Evolutionary conservation across 192 early-diverging fungal genomes (phyloP), one percentile per base, ranked within the genome.

Genomic region (Ambispora gerdemannii): DNA sequence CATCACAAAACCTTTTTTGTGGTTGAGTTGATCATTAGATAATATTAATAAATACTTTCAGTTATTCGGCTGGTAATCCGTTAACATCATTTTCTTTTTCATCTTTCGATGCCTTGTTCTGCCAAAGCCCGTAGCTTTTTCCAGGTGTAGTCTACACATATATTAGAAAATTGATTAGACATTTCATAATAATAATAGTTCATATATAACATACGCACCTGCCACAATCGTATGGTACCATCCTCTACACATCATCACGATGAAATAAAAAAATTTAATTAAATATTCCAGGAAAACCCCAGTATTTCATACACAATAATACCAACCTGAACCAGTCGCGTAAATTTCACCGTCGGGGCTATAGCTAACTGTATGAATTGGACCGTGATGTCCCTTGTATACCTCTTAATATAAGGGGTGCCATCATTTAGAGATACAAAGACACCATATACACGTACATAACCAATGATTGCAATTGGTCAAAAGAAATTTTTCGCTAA

Each of bases 321-420:
- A 70, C 24, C 53, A 74, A 80, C 79, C 80, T 3, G 90, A 92
- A 22, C 93, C 94, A 2, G 92, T 94, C 6, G 94, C 92, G 75
- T 96, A 96, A 20, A 96, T 73, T 56, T 93, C 89, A 33, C 94
- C 94, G 75, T 96, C 94, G 24, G 94, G 94, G 28, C 93, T 96
- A 73, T 94, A 93, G 66, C 90, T 92, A 27, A 90, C 91, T 71
- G 90, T 90, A 60, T 94, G 93, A 35, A 96, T 89, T 0, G 93
- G 89, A 4, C 94, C 94, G 69, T 94, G 93, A 74, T 96, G 94
- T 32, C 94, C 94, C 77, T 94, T 94, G 73, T 93, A 91, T 15
- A 91, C 83, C 73, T 93, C 90, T 38, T 27, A 20, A 50, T 27
- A 55, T 55, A 30, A 11, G 32, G 15, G 15, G 38, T 10, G 6